Percentiles rank a stretch among this genome's conserved stretches.
These are phyloP conservation scores for Centella asiatica DNA, from an alignment of 129 eudicot species.

Conservation along the genomic window DNA sequence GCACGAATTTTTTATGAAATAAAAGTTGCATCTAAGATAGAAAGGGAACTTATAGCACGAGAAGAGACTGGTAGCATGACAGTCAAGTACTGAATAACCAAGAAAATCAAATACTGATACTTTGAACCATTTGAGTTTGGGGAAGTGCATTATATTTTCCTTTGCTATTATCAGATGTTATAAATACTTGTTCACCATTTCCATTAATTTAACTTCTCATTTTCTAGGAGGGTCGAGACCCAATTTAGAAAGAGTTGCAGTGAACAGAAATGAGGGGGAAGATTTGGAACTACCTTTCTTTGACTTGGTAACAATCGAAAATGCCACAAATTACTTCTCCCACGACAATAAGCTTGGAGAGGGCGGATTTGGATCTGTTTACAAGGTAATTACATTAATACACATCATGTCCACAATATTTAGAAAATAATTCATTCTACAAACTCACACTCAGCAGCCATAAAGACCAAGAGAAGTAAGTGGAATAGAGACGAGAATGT, in stretches of 20 bases:
- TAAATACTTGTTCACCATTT: not conserved
- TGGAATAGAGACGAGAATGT: no score
- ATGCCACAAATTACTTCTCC: not conserved
- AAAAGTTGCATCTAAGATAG: no score
- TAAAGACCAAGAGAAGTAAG: no score
- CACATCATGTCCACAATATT: no score
- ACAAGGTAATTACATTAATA: not conserved
- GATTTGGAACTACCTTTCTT: conserved; percentile 2
- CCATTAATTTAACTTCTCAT: not conserved
- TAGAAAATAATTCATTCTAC: not conserved
- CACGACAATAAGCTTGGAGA: conserved; percentile 1
- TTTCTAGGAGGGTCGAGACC: not conserved
- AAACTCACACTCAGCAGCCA: not conserved
- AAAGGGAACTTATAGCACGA: no score
- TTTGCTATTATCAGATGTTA: not conserved
- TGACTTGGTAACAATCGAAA: not conserved
- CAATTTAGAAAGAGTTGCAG: no score
- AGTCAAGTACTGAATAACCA: not conserved
- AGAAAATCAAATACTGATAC: not conserved
- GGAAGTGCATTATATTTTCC: no score
- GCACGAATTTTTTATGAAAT: no score
- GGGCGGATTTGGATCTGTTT: conserved; percentile 7
- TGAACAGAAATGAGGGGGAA: not conserved
- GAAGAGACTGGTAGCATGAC: no score
- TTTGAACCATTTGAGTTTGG: no score